phyloP scores from a whole-genome alignment of 1,284 basidiomycete genomes.

The Puccinia coronata region DNA sequence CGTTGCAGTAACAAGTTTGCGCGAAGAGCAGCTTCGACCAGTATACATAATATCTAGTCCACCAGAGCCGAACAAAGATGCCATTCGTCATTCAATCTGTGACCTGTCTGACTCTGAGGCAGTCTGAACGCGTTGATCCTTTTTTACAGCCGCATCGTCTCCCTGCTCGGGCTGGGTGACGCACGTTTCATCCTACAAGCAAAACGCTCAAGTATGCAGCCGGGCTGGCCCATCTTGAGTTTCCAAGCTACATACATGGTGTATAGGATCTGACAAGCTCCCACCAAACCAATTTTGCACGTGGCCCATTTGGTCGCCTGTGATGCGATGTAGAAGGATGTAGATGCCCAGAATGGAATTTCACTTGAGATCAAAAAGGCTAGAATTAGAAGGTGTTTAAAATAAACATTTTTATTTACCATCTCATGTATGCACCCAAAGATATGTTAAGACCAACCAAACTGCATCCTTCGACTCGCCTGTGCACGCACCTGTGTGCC shows the following conservation, averaged over 20 bases:
- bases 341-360: too few species aligned
- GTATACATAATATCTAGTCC: neutral
- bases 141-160: neutral
- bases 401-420: too few species aligned
- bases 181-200: neutral
- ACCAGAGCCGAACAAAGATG: neutral
- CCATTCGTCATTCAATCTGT: neutral
- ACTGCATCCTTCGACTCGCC: too few species aligned
- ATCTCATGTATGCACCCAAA: too few species aligned
- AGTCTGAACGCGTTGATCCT: neutral
- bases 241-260: neutral
- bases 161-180: neutral
- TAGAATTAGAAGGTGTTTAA: too few species aligned
- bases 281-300: too few species aligned
- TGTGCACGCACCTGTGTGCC: too few species aligned
- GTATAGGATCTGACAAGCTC: too few species aligned
- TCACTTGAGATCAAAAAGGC: too few species aligned
- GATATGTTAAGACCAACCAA: too few species aligned
- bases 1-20: neutral
- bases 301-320: too few species aligned
- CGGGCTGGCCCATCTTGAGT: neutral
- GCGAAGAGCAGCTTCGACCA: neutral
- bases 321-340: too few species aligned
- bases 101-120: neutral
- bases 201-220: neutral